phyloP scores from a whole-genome alignment of 257 asterid genomes.

The Lycium barbarum region DNA sequence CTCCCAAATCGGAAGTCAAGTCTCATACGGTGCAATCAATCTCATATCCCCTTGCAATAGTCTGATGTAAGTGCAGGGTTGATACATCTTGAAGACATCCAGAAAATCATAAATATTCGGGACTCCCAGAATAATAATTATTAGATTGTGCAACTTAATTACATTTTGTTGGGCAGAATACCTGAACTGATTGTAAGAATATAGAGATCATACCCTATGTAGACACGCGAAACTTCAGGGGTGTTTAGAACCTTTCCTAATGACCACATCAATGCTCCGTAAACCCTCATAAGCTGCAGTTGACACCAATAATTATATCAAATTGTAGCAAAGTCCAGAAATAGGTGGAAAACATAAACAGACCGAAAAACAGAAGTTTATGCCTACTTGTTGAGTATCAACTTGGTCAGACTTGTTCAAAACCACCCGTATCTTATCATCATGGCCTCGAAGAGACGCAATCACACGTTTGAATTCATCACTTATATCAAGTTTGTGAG shows the following conservation, averaged over 20 bases:
- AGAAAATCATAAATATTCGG: not conserved
- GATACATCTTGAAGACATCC: not conserved
- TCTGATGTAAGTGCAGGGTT: not conserved
- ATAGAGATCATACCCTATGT: slow-evolving; percentile 71
- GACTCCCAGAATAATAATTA: not conserved
- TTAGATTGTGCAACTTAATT: not conserved
- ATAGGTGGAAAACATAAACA: not conserved
- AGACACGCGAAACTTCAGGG: slow-evolving; percentile 94
- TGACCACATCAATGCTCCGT: slow-evolving; percentile 99
- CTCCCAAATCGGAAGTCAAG: slow-evolving; percentile 18
- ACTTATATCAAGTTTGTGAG: slow-evolving; percentile 72
- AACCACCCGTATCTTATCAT: slow-evolving; percentile 96
- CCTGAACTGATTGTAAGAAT: not conserved
- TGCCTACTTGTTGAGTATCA: slow-evolving; percentile 60
- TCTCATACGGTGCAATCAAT: not conserved
- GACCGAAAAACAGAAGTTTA: not conserved
- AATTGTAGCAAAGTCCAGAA: not conserved
- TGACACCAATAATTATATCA: slow-evolving; percentile 26
- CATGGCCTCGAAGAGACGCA: slow-evolving; percentile 91
- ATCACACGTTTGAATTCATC: slow-evolving; percentile 94
- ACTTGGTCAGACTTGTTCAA: slow-evolving; percentile 71
- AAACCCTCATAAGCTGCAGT: slow-evolving; percentile 93
- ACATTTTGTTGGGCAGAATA: not conserved
- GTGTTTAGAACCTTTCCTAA: slow-evolving; percentile 95
- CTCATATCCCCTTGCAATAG: not conserved